Base-by-base conservation (phyloP, 2,329 filamentous ascomycete species). In the Pezicula carpinea region DNA sequence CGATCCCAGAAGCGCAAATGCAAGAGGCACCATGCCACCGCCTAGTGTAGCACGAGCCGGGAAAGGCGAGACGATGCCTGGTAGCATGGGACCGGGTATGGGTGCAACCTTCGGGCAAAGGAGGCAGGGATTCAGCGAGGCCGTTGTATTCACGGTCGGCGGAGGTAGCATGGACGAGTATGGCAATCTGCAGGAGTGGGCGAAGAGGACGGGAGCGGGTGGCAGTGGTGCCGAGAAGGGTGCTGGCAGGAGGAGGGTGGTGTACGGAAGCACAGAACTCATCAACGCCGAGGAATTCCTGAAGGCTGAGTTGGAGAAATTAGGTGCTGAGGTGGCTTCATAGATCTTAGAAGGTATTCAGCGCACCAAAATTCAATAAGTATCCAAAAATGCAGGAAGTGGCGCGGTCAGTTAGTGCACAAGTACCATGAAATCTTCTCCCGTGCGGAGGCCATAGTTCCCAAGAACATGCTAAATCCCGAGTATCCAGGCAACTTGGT, bases 121-220 rank as follows among this genome's bases (percentile, higher is more conserved):
- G 50, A 75, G 92, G 46, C 91, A 96, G 61, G 90, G 89, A 0
- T 96, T 92, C 67, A 87, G 82, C 41, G 91, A 96, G 61, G 88
- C 89, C 1, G 85, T 96, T 46, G 89, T 96, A n/a, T 96, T 96
- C 63, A 92, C 89, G 0, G 89, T 95, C 3, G 93, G 93, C 4
- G 93, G 95, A 39, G 93, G 93, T 35, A 96, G 90, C 64, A 97
- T 99, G 88, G 93, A 99, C 59, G 93, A 99, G 66, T 99, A 97
- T 64, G 92, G 91, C 17, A 99, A 99, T 67, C 66, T 99, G 64
- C 89, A 96, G 64, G 93, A 97, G 63, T 99, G 93, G 93, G 89
- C 92, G 5, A 82, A 81, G 65, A 78, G 92, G 54, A 90, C 89
- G 4, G 81, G 81, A 13, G 69, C 62, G 5, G 61, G 59, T 4